Conservation (phyloP, 768 basidiomycete genomes). For the Rhizopogon vesiculosus region DNA sequence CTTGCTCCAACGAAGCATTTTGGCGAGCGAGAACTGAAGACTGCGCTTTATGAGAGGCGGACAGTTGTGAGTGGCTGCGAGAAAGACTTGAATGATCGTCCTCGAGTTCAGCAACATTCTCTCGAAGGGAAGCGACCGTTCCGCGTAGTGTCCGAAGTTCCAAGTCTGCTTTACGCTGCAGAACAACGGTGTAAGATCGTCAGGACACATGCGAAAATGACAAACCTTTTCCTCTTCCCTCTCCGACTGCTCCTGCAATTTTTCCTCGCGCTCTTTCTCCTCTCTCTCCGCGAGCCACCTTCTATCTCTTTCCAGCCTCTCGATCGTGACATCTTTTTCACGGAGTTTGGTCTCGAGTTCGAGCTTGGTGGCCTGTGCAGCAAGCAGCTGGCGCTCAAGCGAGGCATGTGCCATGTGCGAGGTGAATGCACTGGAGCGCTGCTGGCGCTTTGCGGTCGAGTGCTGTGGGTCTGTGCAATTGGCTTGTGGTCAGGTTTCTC, state of each 20-base stretch:
- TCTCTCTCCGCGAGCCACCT: conserved; percentile 67
- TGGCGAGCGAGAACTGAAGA: conserved; percentile 44
- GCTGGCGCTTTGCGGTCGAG: conserved; percentile 63
- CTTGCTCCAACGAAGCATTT: conserved; percentile 40
- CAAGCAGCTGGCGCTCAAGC: conserved; percentile 63
- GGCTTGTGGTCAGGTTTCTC: not conserved
- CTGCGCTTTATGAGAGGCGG: conserved; percentile 47
- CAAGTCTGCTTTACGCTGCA: conserved; percentile 43
- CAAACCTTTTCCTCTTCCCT: conserved; percentile 59
- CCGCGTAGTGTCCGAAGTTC: conserved; percentile 51
- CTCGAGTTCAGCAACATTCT: conserved; percentile 57
- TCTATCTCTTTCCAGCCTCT: conserved; percentile 65
- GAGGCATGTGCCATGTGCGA: conserved; percentile 57
- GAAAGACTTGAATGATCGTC: conserved; percentile 48
- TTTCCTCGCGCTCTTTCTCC: conserved; percentile 62
- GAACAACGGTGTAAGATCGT: not conserved
- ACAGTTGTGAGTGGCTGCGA: conserved; percentile 44
- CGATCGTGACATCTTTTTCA: conserved; percentile 58
- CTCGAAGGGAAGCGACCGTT: conserved; percentile 43
- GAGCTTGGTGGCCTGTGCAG: conserved; percentile 54
- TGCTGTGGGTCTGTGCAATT: conserved; percentile 52
- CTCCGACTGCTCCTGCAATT: conserved; percentile 49
- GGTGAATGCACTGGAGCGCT: conserved; percentile 56
- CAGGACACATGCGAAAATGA: not conserved
- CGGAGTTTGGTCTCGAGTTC: conserved; percentile 66